phyloP scores from a whole-genome alignment of 164 flowering plant species.

The Pachysandra terminalis region DNA sequence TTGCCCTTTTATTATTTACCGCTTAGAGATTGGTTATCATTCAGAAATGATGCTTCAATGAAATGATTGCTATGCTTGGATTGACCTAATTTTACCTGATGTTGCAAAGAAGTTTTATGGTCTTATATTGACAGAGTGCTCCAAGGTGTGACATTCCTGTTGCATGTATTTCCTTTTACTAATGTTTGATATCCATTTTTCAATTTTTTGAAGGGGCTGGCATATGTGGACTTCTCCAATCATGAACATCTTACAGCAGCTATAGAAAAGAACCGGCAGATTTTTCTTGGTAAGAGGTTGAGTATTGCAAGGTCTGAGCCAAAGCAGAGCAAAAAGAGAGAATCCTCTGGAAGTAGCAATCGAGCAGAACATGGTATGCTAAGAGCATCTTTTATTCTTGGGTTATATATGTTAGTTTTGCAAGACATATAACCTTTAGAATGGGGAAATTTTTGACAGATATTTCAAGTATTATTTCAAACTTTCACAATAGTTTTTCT shows the following conservation, averaged over 20 bases:
- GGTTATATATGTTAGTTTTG: too few relatives aligned
- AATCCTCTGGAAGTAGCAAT: slow-evolving; percentile 22
- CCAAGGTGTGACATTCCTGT: background rate
- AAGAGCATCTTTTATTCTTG: background rate
- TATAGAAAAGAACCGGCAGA: slow-evolving; percentile 61
- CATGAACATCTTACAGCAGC: slow-evolving; percentile 73
- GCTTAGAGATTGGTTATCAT: too few relatives aligned
- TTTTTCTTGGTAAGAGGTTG: slow-evolving; percentile 62
- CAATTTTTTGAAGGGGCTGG: slow-evolving; percentile 58
- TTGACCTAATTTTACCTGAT: too few relatives aligned
- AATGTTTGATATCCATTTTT: background rate
- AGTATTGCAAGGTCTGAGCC: slow-evolving; percentile 88
- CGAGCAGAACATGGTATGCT: slow-evolving; percentile 33
- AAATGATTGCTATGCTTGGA: too few relatives aligned
- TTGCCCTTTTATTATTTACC: too few relatives aligned
- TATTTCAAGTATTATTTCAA: too few relatives aligned
- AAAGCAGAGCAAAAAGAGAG: slow-evolving; percentile 34
- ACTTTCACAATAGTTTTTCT: too few relatives aligned
- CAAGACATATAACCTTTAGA: too few relatives aligned
- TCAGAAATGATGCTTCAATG: too few relatives aligned
- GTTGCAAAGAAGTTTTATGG: too few relatives aligned
- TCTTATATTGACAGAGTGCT: background rate
- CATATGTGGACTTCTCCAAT: slow-evolving; percentile 86
- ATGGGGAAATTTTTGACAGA: too few relatives aligned
- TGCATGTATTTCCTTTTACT: too few relatives aligned